A percentile compares a stretch with the other conserved stretches of the same genome.
Evolutionary conservation across 805 yeast species (phyloP).

Genomic region (Barnettozyma sucrosica): DNA sequence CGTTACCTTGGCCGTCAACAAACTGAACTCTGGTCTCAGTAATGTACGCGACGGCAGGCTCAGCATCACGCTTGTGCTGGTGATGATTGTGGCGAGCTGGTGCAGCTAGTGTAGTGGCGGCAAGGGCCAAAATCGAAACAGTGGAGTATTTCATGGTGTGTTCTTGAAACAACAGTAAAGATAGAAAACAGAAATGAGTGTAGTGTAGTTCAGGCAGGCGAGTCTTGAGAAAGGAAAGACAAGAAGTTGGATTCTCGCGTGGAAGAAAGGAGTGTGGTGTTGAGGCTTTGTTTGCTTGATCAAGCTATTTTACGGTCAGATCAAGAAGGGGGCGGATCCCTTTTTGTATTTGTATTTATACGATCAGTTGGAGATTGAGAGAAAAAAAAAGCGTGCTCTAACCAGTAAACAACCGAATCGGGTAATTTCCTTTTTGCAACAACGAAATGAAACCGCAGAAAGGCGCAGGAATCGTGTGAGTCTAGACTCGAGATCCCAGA

Average conservation of each 20-base stretch:
- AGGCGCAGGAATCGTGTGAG: not conserved
- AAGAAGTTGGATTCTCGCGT: not conserved
- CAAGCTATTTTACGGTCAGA: not conserved
- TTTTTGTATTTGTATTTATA: not conserved
- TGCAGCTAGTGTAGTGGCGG: constrained; percentile 25
- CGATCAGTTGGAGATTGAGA: not conserved
- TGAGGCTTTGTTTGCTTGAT: not conserved
- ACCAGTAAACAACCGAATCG: not conserved
- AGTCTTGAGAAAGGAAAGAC: constrained; percentile 8
- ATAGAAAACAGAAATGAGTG: not conserved
- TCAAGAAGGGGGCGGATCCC: not conserved
- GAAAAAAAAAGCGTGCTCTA: not conserved
- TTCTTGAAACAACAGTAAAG: not conserved
- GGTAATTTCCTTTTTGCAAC: not conserved
- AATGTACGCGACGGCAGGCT: constrained; percentile 32
- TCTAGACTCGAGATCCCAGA: not conserved
- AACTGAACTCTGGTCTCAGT: constrained; percentile 29
- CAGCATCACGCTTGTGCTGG: constrained; percentile 36
- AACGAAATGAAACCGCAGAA: not conserved
- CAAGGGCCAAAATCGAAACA: constrained; percentile 27
- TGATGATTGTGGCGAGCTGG: constrained; percentile 36
- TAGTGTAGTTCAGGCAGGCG: not conserved
- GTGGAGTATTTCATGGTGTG: constrained; percentile 18
- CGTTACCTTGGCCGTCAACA: constrained; percentile 30
- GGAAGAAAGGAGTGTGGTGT: not conserved